Evolutionary conservation across 345 rosid species (phyloP), one percentile per base, ranked within the genome.

Genomic region (Psidium guajava): DNA sequence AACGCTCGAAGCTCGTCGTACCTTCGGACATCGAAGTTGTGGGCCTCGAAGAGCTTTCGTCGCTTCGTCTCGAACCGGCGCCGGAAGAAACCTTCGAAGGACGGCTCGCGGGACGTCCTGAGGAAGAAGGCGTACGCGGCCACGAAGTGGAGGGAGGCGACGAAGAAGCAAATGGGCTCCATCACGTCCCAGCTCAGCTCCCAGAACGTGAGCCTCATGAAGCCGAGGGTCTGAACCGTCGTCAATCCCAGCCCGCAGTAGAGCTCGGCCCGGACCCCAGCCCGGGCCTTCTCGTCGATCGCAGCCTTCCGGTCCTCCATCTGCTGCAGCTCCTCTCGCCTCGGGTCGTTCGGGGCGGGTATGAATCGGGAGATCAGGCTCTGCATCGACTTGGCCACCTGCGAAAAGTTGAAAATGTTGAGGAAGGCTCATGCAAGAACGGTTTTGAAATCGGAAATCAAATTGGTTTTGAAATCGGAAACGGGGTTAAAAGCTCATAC

Each of bases 141-240:
- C 83, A 91, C 88, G 54, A 90, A 95, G 86, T 95, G 93, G 25
- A 93, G 75, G 3, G 97, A 94, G 2, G 97, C 91, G 69, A 89
- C 90, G 47, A 94, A 95, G 93, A 95, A 95, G 88, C 98, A 97
- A 7, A 97, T 94, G n/a, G 98, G 99, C 85, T 97, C 99, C 98
- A 97, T 97, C 1, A 97, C 95, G 87, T 97, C 98, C 99, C 98
- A 97, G 22, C 93, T 92, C 10, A 95, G 93, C 86, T 97, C 99
- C 98, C 98, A 95, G 74, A 97, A 97, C 15, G 98, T 97, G 12
- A 97, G 94, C 91, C 98, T 93, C 96, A 97, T 93, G 93, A 95
- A 91, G 27, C 91, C 95, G 14, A 93, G 87, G 2, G 96, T 95
- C 87, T 97, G 98, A 18, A 84, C 87, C 74, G 82, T 83, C 18